A percentile compares a stretch with the other conserved stretches of the same genome.
These are phyloP conservation scores for Cladorrhinum sp. DNA, from an alignment of 2,329 filamentous ascomycete species.

Conservation along the genomic window DNA sequence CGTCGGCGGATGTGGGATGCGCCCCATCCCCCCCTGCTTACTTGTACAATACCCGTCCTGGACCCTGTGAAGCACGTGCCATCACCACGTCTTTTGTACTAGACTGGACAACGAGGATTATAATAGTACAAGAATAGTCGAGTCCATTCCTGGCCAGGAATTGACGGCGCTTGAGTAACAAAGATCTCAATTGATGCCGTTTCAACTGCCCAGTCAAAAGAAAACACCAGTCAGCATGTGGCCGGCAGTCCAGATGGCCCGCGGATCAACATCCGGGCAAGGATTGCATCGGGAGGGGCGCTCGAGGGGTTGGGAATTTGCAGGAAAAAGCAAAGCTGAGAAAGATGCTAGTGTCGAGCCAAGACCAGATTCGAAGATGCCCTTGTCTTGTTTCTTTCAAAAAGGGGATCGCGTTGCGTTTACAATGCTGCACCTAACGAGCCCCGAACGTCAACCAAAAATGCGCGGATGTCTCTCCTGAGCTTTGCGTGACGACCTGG, in stretches of 20 bases:
- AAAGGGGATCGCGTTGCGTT: background rate
- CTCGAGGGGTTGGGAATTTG: background rate
- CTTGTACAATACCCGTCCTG: background rate
- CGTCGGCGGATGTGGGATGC: background rate
- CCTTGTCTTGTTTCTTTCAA: background rate
- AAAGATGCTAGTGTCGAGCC: slow-evolving; percentile 5
- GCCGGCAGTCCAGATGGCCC: background rate
- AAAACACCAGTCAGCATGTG: background rate
- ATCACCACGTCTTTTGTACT: background rate
- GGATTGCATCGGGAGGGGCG: slow-evolving; percentile 3
- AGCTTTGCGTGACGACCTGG: background rate
- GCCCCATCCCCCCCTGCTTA: background rate
- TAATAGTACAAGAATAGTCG: background rate
- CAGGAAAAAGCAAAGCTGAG: background rate
- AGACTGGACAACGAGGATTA: background rate
- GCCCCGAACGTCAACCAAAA: background rate
- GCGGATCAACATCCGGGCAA: slow-evolving; percentile 8
- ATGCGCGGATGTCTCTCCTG: background rate
- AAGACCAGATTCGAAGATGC: slow-evolving; percentile 3
- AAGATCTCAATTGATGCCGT: background rate
- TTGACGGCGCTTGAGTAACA: background rate
- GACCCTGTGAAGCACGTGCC: slow-evolving; percentile 4
- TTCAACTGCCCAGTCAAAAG: background rate
- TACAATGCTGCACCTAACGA: background rate
- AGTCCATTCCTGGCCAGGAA: background rate